phyloP scores from a whole-genome alignment of 257 asterid species.

The Schizonepeta tenuifolia region DNA sequence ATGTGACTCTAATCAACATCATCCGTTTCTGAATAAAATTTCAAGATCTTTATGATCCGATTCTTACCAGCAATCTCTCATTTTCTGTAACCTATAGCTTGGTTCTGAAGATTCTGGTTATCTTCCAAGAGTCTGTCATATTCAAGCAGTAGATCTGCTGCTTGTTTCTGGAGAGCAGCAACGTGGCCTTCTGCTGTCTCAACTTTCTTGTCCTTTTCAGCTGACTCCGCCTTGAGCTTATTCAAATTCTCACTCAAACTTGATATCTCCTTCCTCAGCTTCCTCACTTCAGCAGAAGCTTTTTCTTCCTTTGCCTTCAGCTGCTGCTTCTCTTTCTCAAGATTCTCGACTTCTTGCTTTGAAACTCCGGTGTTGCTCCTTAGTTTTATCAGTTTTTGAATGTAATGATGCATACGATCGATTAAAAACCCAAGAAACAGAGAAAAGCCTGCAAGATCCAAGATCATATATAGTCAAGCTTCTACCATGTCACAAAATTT shows the following conservation, averaged over 20 bases:
- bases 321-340: slow-evolving; percentile 70
- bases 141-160: slow-evolving; percentile 84
- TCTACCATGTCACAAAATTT: not conserved
- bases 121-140: slow-evolving; percentile 85
- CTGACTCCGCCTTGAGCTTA: slow-evolving; percentile 61
- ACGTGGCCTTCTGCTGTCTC: slow-evolving; percentile 85
- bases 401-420: slow-evolving; percentile 93
- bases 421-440: slow-evolving; percentile 83
- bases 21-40: not conserved
- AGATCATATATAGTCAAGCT: slow-evolving; percentile 6
- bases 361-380: slow-evolving; percentile 65
- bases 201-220: slow-evolving; percentile 62
- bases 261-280: slow-evolving; percentile 55
- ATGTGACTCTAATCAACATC: not conserved
- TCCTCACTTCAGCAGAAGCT: slow-evolving; percentile 58
- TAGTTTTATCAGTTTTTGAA: slow-evolving; percentile 58
- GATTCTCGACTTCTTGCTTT: slow-evolving; percentile 65
- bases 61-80: slow-evolving; percentile 14
- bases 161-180: slow-evolving; percentile 77
- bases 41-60: not conserved
- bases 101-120: slow-evolving; percentile 82
- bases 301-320: slow-evolving; percentile 71
- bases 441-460: slow-evolving; percentile 65
- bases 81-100: slow-evolving; percentile 46
- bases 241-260: slow-evolving; percentile 57